phyloP scores from a whole-genome alignment of 1,284 basidiomycete species.

The Apiotrichum porosum region DNA sequence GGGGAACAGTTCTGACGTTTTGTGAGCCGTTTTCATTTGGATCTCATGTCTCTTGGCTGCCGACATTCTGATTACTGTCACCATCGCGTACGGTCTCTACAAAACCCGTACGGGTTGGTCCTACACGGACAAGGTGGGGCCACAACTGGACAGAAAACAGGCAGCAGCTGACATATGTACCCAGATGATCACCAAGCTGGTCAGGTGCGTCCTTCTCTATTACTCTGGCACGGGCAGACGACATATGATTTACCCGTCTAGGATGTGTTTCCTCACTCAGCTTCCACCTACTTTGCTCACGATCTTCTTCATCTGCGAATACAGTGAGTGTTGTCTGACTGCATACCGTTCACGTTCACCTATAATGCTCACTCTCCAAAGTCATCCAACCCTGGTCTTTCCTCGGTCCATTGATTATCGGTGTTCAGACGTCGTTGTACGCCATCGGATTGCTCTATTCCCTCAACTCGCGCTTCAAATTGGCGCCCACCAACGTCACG shows the following conservation, averaged over 20 bases:
- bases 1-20: neutral
- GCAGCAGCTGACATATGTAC: too few species aligned
- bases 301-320: constrained; percentile 25
- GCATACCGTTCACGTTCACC: too few species aligned
- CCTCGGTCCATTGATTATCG: constrained; percentile 26
- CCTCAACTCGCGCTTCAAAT: constrained; percentile 24
- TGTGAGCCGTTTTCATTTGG: constrained; percentile 14
- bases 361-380: too few species aligned
- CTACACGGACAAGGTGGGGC: constrained; percentile 27
- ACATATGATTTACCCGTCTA: too few species aligned
- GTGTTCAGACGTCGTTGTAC: constrained; percentile 31
- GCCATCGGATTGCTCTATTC: constrained; percentile 29
- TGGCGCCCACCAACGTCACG: neutral
- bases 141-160: too few species aligned
- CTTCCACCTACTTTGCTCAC: constrained; percentile 27
- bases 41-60: constrained; percentile 18
- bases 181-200: too few species aligned
- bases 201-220: too few species aligned
- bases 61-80: constrained; percentile 28
- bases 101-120: constrained; percentile 30
- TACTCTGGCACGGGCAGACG: too few species aligned
- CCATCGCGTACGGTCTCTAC: constrained; percentile 25
- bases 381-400: constrained; percentile 19
- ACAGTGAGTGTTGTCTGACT: constrained; percentile 10
- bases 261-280: too few species aligned